These are phyloP conservation scores for Phytophthora chlamydospora DNA, from an alignment of 352 stramenopile species.

Conservation along the genomic window DNA sequence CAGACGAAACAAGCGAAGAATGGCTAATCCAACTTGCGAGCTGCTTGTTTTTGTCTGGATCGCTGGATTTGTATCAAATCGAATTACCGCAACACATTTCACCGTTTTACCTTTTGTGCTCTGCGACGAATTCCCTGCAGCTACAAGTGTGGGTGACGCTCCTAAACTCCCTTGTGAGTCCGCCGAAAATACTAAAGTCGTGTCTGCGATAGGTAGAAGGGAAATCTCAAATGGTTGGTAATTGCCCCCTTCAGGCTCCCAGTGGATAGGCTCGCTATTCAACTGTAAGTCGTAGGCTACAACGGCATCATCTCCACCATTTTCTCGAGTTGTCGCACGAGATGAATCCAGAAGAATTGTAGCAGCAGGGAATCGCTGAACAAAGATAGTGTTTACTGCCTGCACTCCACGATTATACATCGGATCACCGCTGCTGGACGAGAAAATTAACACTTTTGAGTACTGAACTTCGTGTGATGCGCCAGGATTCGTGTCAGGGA, in stretches of 20 bases:
- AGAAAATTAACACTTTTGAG: constrained; percentile 27
- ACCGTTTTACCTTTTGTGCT: constrained; percentile 38
- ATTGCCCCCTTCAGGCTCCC: constrained; percentile 41
- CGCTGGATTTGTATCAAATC: constrained; percentile 44
- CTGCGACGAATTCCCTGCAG: constrained; percentile 53
- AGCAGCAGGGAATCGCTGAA: constrained; percentile 50
- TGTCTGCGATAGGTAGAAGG: constrained; percentile 49
- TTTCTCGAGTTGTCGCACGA: constrained; percentile 39
- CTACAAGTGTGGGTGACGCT: constrained; percentile 27
- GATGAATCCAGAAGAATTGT: constrained; percentile 50
- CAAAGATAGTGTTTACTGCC: constrained; percentile 35
- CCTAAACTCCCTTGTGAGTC: constrained; percentile 14
- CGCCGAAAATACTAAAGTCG: constrained; percentile 45
- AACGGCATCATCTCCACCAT: constrained; percentile 34
- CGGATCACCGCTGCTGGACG: constrained; percentile 38
- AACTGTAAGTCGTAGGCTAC: constrained; percentile 47
- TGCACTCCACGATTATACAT: constrained; percentile 44
- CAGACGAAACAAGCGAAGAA: constrained; percentile 60
- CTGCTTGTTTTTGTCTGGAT: constrained; percentile 48
- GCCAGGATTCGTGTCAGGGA: background rate
- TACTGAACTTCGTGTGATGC: constrained; percentile 32
- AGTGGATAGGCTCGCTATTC: constrained; percentile 67
- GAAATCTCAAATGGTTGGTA: constrained; percentile 51
- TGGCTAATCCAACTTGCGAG: constrained; percentile 56
- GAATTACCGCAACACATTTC: constrained; percentile 42